Evolutionary conservation across 371 early-diverging fungal genomes (phyloP), one percentile per base, ranked within the genome.

Genomic region (Lichtheimia hyalospora): DNA sequence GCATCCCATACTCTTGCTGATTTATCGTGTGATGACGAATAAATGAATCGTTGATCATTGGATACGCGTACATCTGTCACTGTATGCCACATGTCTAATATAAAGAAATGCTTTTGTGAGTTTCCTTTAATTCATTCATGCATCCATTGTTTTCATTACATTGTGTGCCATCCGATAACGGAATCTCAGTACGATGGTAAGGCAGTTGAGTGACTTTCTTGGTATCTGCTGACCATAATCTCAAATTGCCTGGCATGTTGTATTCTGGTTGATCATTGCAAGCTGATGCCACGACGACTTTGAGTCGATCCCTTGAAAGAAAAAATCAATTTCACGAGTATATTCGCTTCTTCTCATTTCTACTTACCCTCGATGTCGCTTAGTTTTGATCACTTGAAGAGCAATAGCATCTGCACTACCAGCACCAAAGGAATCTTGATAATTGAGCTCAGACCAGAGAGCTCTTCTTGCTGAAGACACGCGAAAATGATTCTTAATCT

Each of bases 331-430:
- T 34, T 2, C 34, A 4, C 10, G 0, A 2, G 8, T 34, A 10
- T 6, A 34, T 57, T 20, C 57, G 48, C n/a, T n/a, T 13, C 7
- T 28, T 13, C 24, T 18, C 0, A 15, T 10, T 46, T 5, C 23
- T 15, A 52, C 48, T 58, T 49, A 50, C 52, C 28, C 21, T 54
- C 57, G 52, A 16, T 24, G 52, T 39, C 21, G 18, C 40, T 10
- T 34, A 34, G 49, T 53, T 20, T 64, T 55, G 24, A 68, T 66
- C 10, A 66, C 54, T 15, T 68, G 62, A 13, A 77, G 49, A 21
- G 72, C 43, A 24, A 77, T 58, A 7, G 67, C 66, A 58, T 78
- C 78, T 0, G 75, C 78, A 56, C 78, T 78, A 12, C 78, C 78
- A 14, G 61, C 73, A n/a, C 57, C 55, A 51, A 78, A 68, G 0